Evolutionary conservation across 148 eudicot species (phyloP), one percentile per base, ranked within the genome.

Genomic region (Nepenthes gracilis): DNA sequence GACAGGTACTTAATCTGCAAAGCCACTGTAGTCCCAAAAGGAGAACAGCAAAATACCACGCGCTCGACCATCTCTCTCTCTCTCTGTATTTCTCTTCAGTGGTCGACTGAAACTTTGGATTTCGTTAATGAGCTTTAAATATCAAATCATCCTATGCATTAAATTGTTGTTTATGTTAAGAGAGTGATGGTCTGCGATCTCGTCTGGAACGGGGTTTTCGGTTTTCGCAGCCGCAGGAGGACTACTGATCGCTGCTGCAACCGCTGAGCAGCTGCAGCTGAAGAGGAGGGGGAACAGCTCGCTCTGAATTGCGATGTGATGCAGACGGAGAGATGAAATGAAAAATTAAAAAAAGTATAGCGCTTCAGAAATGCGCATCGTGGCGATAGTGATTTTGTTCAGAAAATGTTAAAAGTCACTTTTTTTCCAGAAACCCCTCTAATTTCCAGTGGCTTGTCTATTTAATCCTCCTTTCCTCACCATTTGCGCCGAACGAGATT

Each of bases 1-100:
- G 74, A 77, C 77, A 73, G 75, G 74, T 69, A 67, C 77, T 70
- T 66, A 73, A 77, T 55, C 74, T 77, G 81, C 64, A 67, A 77
- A 70, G 70, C 11, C 69, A 73, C 77, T 54, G 78, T 72, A 77
- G 73, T 77, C 72, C 77, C 70, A 73, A 62, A 69, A 65, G 60
- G 49, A 60, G 77, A 52, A 49, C 32, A 33, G 43, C 33, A 35
- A 48, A 32, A 36, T 33, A 58, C 55, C 35, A 63, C 55, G 13
- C 52, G 1, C 60, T 32, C 38, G 15, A 12, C 35, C 10, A 34
- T 40, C 38, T 10, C 34, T 53, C 33, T 6, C 35, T 33, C 35
- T 36, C 45, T 57, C 4, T 50, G 15, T 68, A 54, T 68, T 64
- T 45, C 61, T 55, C 67, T 45, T 14, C 33, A 47, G 5, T 52